phyloP scores from a whole-genome alignment of 192 early-diverging fungal species.

The Phycomyces nitens region DNA sequence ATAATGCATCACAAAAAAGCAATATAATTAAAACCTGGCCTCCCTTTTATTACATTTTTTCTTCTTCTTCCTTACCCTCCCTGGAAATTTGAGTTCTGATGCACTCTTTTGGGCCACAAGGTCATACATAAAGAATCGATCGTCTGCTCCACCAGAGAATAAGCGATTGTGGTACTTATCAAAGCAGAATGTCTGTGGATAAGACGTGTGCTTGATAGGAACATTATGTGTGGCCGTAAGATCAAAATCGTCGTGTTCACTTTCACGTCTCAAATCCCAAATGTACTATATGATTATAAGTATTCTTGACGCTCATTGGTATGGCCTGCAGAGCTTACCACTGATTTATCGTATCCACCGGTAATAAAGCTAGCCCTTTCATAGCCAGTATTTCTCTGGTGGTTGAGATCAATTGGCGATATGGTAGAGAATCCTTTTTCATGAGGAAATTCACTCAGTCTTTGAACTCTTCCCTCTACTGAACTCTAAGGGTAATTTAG shows the following conservation, averaged over 20 bases:
- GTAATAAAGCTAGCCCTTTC: constrained; percentile 4
- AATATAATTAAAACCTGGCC: background rate
- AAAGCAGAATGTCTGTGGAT: background rate
- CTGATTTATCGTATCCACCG: constrained; percentile 8
- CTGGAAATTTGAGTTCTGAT: background rate
- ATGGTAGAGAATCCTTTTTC: constrained; percentile 3
- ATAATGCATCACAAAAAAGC: background rate
- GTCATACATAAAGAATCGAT: constrained; percentile 3
- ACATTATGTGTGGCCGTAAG: background rate
- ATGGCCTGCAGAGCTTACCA: constrained; percentile 1
- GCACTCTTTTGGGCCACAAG: background rate
- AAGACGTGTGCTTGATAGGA: constrained; percentile 2
- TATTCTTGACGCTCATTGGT: too few species aligned
- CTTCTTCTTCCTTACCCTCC: background rate
- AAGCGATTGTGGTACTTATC: background rate
- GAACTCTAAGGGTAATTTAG: background rate
- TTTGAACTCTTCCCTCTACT: constrained; percentile 9
- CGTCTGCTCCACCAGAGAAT: constrained; percentile 6
- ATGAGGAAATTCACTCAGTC: background rate
- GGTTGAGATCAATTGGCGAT: background rate
- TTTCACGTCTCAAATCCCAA: constrained; percentile 1
- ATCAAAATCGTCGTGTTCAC: background rate
- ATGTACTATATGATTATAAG: background rate
- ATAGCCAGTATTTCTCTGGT: background rate
- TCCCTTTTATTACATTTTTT: background rate